Evolutionary conservation across 257 asterid genomes (phyloP), one percentile per base, ranked within the genome.

Genomic region (Ocimum tenuiflorum): DNA sequence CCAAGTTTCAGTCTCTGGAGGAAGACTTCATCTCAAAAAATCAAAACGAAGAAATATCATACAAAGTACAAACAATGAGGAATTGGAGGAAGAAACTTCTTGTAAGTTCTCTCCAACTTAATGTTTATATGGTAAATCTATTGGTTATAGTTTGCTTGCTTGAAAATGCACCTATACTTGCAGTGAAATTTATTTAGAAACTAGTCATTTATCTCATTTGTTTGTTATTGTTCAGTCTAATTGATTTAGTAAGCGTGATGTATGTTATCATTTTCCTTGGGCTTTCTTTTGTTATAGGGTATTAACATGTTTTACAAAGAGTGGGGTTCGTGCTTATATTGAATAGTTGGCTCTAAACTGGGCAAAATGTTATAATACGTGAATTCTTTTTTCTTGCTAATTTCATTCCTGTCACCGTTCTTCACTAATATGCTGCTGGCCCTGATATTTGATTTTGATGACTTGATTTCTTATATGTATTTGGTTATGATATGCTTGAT

Each of bases 1-100:
- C 62, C 67, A 73, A 86, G 76, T 91, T 94, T 76, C 86, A 71
- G 78, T 56, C 41, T 53, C 60, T 79, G 67, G 99, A 94, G 95
- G 81, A 88, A 27, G 86, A 76, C 41, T 85, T 85, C 75, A 78
- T 86, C 64, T 77, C 87, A 55, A 76, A 76, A 74, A 63, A 22
- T 60, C 75, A 42, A 65, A 55, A 67, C 20, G 96, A 85, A 42
- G 86, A 68, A 68, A 69, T 77, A 50, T 49, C 82, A 11, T 50
- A 72, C 61, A 88, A 81, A 78, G 72, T 94, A 67, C 65, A 79
- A 59, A 78, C 91, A 60, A 72, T 59, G 73, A 77, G 76, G 61
- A 81, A 81, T 39, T 90, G 95, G 97, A 88, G 99, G 82, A 76
- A 83, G 73, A 79, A 68, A 73, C 76, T 94, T 70, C 88, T 90